These are phyloP conservation scores for Pyricularia pennisetigena DNA, from an alignment of 2,329 filamentous ascomycete species.

Conservation along the genomic window DNA sequence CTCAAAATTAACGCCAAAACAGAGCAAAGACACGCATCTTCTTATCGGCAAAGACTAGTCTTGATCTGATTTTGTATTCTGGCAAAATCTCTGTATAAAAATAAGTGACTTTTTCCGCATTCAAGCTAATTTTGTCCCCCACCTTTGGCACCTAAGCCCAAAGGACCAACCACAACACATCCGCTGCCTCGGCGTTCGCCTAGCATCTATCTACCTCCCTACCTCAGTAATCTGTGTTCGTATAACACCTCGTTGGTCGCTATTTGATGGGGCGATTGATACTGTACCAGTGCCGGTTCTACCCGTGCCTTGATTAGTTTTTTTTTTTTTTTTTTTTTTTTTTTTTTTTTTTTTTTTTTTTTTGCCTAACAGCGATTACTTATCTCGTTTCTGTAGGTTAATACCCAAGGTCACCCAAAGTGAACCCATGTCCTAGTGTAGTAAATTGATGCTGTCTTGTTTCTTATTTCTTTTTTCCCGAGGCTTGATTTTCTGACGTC, in stretches of 20 bases:
- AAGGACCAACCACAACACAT: not conserved
- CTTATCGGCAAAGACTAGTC: no score
- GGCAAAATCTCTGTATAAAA: no score
- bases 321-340: not conserved
- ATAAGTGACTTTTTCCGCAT: no score
- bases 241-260: not conserved
- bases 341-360: not conserved
- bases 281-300: not conserved
- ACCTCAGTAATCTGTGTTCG: not conserved
- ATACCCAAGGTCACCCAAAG: no score
- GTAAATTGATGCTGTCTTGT: no score
- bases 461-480: no score
- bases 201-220: not conserved
- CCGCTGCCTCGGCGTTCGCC: not conserved
- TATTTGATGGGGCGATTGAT: not conserved
- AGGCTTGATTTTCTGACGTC: not conserved
- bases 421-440: no score
- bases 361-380: not conserved
- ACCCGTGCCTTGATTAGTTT: not conserved
- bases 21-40: no score
- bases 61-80: no score
- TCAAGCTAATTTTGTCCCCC: no score
- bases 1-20: no score
- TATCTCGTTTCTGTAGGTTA: not conserved
- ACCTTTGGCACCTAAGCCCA: no score